Conservation (phyloP, 768 basidiomycete genomes). For the Termitomyces sp. region DNA sequence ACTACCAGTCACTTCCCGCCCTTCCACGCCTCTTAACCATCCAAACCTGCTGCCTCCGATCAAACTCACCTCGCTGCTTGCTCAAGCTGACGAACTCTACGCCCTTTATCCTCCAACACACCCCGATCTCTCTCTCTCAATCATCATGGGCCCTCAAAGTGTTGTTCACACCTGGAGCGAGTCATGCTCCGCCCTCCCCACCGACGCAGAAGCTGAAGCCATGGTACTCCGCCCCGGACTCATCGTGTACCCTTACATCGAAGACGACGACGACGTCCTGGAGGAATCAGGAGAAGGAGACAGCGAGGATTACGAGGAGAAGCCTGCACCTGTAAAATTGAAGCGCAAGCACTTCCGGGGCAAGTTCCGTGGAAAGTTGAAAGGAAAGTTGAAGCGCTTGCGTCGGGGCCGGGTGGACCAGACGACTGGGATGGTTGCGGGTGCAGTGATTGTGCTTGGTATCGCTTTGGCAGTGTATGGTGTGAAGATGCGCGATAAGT, state of each 20-base stretch:
- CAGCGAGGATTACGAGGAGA: conserved; percentile 14
- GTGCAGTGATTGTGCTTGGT: conserved; percentile 66
- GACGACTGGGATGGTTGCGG: conserved; percentile 49
- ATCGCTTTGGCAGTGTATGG: conserved; percentile 66
- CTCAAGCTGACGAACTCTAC: conserved; percentile 56
- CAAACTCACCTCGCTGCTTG: conserved; percentile 48
- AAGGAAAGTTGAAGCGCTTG: conserved; percentile 17
- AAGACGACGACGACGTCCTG: conserved; percentile 16
- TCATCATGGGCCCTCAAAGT: conserved; percentile 77
- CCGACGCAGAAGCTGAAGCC: conserved; percentile 55
- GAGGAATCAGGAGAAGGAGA: conserved; percentile 21
- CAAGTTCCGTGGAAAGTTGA: conserved; percentile 17
- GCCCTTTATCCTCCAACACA: conserved; percentile 57
- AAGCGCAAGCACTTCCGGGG: conserved; percentile 13
- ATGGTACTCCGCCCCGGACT: conserved; percentile 55
- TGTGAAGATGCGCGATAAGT: conserved; percentile 26
- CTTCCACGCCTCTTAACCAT: neutral
- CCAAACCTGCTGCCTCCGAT: conserved; percentile 1
- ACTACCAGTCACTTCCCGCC: neutral
- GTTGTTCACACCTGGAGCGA: conserved; percentile 75
- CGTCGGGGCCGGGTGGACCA: conserved; percentile 26
- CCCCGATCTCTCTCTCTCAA: conserved; percentile 45
- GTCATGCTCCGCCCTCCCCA: conserved; percentile 34
- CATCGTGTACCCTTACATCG: conserved; percentile 51
- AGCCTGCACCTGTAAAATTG: conserved; percentile 1